phyloP scores from a whole-genome alignment of 352 stramenopile genomes.

The Pythium pyrilobum region DNA sequence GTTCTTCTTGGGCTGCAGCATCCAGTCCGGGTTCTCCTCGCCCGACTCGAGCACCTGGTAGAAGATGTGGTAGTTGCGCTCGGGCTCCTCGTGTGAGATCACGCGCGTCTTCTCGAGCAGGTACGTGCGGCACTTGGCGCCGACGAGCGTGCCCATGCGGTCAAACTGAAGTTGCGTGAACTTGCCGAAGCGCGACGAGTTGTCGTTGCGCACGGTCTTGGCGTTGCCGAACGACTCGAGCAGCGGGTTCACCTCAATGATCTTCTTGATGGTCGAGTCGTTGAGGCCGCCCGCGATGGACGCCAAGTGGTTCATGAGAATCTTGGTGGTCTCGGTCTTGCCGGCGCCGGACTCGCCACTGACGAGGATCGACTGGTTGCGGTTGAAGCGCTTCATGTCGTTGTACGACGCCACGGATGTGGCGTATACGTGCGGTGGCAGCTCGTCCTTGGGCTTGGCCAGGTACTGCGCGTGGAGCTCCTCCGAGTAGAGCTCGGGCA shows the following conservation, averaged over 20 bases:
- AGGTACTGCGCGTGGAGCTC: conserved; percentile 66
- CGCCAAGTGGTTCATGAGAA: conserved; percentile 86
- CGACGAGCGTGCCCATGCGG: conserved; percentile 49
- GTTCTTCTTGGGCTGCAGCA: conserved; percentile 38
- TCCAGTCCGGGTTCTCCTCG: conserved; percentile 27
- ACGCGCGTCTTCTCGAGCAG: conserved; percentile 92
- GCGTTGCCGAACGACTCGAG: conserved; percentile 83
- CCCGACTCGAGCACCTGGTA: conserved; percentile 45
- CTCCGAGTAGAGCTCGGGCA: conserved; percentile 82
- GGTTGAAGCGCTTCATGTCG: conserved; percentile 49
- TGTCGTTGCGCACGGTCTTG: conserved; percentile 50
- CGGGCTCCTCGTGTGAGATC: conserved; percentile 56
- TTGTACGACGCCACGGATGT: conserved; percentile 68
- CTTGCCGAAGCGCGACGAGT: conserved; percentile 46
- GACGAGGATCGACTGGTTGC: conserved; percentile 85
- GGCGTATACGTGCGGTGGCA: conserved; percentile 66
- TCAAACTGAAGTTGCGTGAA: conserved; percentile 64
- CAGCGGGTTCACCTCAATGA: conserved; percentile 78
- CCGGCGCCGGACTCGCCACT: conserved; percentile 82
- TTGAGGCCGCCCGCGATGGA: conserved; percentile 60
- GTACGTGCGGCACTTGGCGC: conserved; percentile 83
- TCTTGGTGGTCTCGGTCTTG: conserved; percentile 89
- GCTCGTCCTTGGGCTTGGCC: conserved; percentile 45
- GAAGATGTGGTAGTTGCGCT: conserved; percentile 85
- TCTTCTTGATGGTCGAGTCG: conserved; percentile 75